phyloP scores from a whole-genome alignment of 768 basidiomycete species.

The Leccinum longicurvipes region DNA sequence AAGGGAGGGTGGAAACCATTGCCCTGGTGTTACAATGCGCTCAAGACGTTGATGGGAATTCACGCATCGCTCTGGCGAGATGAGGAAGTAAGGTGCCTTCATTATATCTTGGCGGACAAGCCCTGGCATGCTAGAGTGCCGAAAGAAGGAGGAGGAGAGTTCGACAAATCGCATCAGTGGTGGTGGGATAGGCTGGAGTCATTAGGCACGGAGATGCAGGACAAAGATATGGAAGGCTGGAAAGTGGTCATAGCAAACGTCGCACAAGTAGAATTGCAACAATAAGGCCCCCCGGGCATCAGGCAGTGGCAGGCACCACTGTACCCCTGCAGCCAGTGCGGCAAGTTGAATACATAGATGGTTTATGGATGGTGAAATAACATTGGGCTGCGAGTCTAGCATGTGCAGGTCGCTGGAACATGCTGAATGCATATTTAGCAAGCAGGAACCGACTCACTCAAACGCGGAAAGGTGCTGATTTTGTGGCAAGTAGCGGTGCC shows the following conservation, averaged over 20 bases:
- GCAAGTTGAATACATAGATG: neutral
- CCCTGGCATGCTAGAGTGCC: slow-evolving; percentile 68
- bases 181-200: slow-evolving; percentile 73
- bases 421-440: neutral
- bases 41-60: slow-evolving; percentile 73
- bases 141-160: slow-evolving; percentile 39
- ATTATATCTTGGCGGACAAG: slow-evolving; percentile 84
- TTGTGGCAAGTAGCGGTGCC: neutral
- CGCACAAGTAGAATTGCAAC: slow-evolving; percentile 15
- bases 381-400: too few relatives aligned
- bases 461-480: neutral
- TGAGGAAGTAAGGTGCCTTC: slow-evolving; percentile 79
- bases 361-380: neutral
- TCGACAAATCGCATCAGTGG: slow-evolving; percentile 59
- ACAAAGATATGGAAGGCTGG: slow-evolving; percentile 46
- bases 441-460: neutral
- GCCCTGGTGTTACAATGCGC: slow-evolving; percentile 87
- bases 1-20: slow-evolving; percentile 73
- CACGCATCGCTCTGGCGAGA: slow-evolving; percentile 83
- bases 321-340: neutral
- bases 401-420: neutral
- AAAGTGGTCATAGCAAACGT: slow-evolving; percentile 51
- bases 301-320: too few relatives aligned
- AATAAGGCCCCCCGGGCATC: too few relatives aligned
- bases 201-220: slow-evolving; percentile 41